Evolutionary conservation across 768 basidiomycete genomes (phyloP), one percentile per base, ranked within the genome.

Genomic region (Ephemerocybe angulata): DNA sequence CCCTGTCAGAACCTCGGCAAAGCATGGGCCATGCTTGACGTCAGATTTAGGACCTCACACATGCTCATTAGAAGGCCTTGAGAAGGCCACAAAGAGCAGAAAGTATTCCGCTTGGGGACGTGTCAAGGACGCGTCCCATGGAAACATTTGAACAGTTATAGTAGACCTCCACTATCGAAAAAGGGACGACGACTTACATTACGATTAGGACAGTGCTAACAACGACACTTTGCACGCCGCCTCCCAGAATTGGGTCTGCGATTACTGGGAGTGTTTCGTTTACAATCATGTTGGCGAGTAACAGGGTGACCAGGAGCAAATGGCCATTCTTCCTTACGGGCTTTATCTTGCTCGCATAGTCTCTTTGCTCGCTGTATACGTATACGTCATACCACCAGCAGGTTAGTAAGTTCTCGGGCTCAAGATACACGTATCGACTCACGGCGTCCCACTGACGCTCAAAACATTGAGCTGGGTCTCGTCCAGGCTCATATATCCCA

Each of bases 401-500:
- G n/a, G 25, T 27, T 12, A 11, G 51, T 25, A 19, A 43, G 37
- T 52, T 25, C 55, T 52, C 31, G 38, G n/a, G 55, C 30, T 52
- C 3, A 21, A 31, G 19, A 53, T 21, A 46, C 5, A n/a, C 15
- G n/a, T 19, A 8, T 35, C 8, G 17, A 41, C 38, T 41, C 38
- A 41, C 89, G 87, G 79, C 22, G 88, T 90, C 15, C 93, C 93
- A 53, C 88, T 88, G 57, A 92, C 86, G 59, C 86, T 85, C 21
- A 96, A 72, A 2, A 96, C 93, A 65, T 88, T 86, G 40, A 96
- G 81, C 76, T 94, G 92, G 37, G 93, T 94, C 69, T 89, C 89
- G 70, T 96, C 93, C 67, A 95, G 79, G 61, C 87, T 89, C 88
- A 95, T 93, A 69, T 92, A 94, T 30, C 93, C 93, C 43, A 95